These are phyloP conservation scores for Geranium brycei DNA, from an alignment of 345 rosid species.

Conservation along the genomic window DNA sequence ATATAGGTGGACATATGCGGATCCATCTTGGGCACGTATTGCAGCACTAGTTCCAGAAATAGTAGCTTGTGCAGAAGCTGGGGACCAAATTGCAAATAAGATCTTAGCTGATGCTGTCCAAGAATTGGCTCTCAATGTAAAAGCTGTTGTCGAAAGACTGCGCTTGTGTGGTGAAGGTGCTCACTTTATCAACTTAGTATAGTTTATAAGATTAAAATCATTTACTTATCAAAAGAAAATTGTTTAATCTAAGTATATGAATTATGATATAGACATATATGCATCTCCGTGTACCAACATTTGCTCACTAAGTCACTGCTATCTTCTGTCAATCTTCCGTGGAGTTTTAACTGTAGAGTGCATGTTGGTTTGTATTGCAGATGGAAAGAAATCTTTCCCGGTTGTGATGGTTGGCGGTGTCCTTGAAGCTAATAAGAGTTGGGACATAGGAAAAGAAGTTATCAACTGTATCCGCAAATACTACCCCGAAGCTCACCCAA, in stretches of 20 bases:
- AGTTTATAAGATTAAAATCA: background rate
- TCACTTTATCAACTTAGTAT: background rate
- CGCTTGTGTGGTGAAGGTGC: slow-evolving; percentile 51
- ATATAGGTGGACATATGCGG: slow-evolving; percentile 63
- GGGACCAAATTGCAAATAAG: slow-evolving; percentile 50
- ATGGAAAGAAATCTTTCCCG: slow-evolving; percentile 45
- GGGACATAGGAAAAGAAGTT: slow-evolving; percentile 69
- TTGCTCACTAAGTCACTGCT: slow-evolving; percentile 9
- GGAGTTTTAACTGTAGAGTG: slow-evolving; percentile 15
- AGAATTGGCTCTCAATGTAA: slow-evolving; percentile 61
- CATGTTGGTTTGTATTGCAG: slow-evolving; percentile 36
- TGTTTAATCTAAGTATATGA: background rate
- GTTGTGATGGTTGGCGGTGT: slow-evolving; percentile 79
- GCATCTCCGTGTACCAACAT: slow-evolving; percentile 36
- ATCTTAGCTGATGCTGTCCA: slow-evolving; percentile 44
- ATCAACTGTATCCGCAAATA: slow-evolving; percentile 35
- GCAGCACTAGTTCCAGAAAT: slow-evolving; percentile 66
- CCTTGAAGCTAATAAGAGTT: slow-evolving; percentile 49
- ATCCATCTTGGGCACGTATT: slow-evolving; percentile 79
- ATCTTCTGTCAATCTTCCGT: too few species aligned
- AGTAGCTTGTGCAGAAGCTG: slow-evolving; percentile 62
- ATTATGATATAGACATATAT: too few species aligned
- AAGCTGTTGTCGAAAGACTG: slow-evolving; percentile 62
- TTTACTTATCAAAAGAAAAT: too few species aligned
- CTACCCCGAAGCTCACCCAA: slow-evolving; percentile 34